phyloP scores from a whole-genome alignment of 495 filamentous ascomycete genomes.

The Apiosordaria backusii region DNA sequence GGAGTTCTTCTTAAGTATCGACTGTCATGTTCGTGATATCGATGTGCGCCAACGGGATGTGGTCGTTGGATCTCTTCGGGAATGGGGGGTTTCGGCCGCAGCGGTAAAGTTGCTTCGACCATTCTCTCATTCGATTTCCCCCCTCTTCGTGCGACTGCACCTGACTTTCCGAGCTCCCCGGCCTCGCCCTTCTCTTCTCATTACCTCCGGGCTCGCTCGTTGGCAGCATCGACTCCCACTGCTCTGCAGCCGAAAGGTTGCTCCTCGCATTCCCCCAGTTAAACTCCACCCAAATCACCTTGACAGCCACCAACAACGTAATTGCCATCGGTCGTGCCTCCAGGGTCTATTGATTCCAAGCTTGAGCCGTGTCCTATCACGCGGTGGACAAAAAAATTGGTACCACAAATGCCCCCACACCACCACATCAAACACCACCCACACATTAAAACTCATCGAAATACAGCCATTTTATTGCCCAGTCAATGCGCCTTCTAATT shows the following conservation, averaged over 20 bases:
- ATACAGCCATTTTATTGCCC: too few species aligned
- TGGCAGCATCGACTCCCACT: background rate
- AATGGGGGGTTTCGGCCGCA: background rate
- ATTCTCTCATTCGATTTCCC: background rate
- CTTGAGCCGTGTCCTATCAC: too few species aligned
- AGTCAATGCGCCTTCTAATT: too few species aligned
- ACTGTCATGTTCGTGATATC: slow-evolving; percentile 26
- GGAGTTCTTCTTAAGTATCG: too few species aligned
- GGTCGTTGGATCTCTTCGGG: background rate
- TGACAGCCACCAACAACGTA: slow-evolving; percentile 21
- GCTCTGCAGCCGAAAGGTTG: background rate
- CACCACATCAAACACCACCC: too few species aligned
- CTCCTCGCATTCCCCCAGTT: background rate
- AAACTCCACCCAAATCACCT: slow-evolving; percentile 20
- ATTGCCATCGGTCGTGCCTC: slow-evolving; percentile 42
- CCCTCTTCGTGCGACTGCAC: slow-evolving; percentile 1
- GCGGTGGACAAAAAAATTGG: too few species aligned
- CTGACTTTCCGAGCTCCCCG: background rate
- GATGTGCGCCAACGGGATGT: background rate
- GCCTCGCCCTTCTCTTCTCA: background rate
- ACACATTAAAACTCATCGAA: too few species aligned
- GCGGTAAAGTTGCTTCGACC: background rate
- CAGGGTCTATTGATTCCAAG: too few species aligned
- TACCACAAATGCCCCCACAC: too few species aligned
- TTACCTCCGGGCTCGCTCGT: background rate